phyloP scores from a whole-genome alignment of 345 rosid genomes.

The Chamaenerion angustifolium region DNA sequence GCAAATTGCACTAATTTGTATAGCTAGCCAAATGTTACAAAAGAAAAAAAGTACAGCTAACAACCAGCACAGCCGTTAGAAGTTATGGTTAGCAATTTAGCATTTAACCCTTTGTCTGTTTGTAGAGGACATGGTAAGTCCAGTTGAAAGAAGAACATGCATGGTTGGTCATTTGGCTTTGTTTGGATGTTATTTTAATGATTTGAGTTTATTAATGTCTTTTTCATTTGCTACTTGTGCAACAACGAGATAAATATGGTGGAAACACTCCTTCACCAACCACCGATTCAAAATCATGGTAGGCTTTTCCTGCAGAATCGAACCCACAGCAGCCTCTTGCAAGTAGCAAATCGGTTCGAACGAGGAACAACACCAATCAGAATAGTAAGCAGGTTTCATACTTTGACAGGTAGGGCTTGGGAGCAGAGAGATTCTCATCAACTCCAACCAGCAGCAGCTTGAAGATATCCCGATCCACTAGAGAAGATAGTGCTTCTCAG shows the following conservation, averaged over 20 bases:
- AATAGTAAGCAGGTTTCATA: conserved; percentile 35
- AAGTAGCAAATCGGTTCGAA: conserved; percentile 32
- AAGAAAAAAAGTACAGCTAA: too few relatives aligned
- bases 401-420: conserved; percentile 72
- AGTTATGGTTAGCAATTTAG: too few relatives aligned
- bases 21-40: too few relatives aligned
- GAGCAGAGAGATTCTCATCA: conserved; percentile 57
- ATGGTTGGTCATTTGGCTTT: too few relatives aligned
- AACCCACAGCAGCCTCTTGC: conserved; percentile 29
- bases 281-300: conserved; percentile 53
- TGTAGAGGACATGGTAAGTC: too few relatives aligned
- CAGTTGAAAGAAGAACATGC: too few relatives aligned
- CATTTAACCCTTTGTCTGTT: too few relatives aligned
- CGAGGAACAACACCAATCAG: conserved; percentile 32
- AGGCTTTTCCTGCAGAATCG: conserved; percentile 52
- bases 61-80: too few relatives aligned
- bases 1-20: too few relatives aligned
- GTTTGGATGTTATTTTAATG: too few relatives aligned
- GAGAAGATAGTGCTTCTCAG: conserved; percentile 40
- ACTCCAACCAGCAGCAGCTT: conserved; percentile 18
- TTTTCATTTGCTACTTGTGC: neutral
- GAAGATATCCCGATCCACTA: conserved; percentile 17
- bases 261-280: conserved; percentile 12
- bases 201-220: neutral
- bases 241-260: conserved; percentile 3